Evolutionary conservation across 306 rosid genomes (phyloP), one percentile per base, ranked within the genome.

Genomic region (Begonia loranthoides): DNA sequence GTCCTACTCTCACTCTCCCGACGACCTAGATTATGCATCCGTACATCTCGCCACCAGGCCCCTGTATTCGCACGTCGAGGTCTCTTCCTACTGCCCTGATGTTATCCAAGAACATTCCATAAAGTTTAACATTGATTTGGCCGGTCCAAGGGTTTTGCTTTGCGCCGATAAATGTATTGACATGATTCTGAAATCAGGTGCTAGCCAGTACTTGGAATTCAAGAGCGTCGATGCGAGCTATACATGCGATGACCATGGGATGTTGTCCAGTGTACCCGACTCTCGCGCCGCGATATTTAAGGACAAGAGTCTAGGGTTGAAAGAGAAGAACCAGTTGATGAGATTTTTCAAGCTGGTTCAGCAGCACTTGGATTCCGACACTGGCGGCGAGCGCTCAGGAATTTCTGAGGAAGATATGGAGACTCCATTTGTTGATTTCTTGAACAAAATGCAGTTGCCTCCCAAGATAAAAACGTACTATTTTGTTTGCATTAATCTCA

Each of bases 211-310:
- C 51, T 41, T 85, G 63, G 84, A 72, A 24, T 90, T 90, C 66
- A 90, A 86, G 67, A 71, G 92, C 50, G 63, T 90, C 38, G 92
- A 82, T 41, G 80, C 64, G 49, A 80, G 76, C 72, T 71, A 74
- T 54, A 54, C 78, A 19, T 80, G 77, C 50, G 75, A 80, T 13
- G 67, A 69, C 44, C 69, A 19, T 45, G 82, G 68, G 13, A 77
- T 70, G 68, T 69, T 90, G 63, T 66, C 56, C 54, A 71, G 45
- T 22, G 95, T 83, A 51, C 93, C 88, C 0, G 99, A 81, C 66
- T 90, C 95, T n/a, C 81, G 95, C 8, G 78, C 88, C 0, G 87
- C 99, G 2, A 86, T 86, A 59, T 90, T 90, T 54, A 86, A 77
- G 71, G 94, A 86, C 51, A 80, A 70, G 68, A 83, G 74, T 17